Evolutionary conservation across 2,329 filamentous ascomycete species (phyloP).

Genomic region (Paraphaeosphaeria sporulosa): DNA sequence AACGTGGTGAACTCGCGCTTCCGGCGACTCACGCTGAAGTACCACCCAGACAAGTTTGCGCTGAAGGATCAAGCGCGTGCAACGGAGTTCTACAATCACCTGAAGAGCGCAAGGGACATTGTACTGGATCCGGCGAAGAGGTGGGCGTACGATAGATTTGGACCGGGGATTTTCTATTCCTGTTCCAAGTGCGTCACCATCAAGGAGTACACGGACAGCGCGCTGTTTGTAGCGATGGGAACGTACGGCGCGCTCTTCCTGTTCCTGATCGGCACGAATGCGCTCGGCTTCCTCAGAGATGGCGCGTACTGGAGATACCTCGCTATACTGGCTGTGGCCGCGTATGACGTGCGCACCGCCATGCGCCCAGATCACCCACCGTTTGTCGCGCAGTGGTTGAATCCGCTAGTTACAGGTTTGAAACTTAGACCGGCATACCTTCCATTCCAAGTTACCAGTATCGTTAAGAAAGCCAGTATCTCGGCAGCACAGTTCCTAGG

Average conservation of each 20-base stretch:
- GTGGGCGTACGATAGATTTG: slow-evolving; percentile 81
- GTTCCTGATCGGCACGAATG: slow-evolving; percentile 42
- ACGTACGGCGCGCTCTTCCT: slow-evolving; percentile 40
- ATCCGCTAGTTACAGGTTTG: slow-evolving; percentile 55
- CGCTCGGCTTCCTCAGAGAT: slow-evolving; percentile 44
- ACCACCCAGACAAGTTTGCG: slow-evolving; percentile 84
- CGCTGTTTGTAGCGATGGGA: slow-evolving; percentile 54
- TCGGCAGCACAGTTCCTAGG: slow-evolving; percentile 61
- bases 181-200: slow-evolving; percentile 68
- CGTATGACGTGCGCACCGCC: slow-evolving; percentile 65
- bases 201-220: slow-evolving; percentile 75
- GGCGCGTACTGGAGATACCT: slow-evolving; percentile 57
- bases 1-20: slow-evolving; percentile 84
- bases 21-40: slow-evolving; percentile 68
- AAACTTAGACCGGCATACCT: slow-evolving; percentile 68
- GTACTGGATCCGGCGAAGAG: slow-evolving; percentile 82
- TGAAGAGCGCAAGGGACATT: slow-evolving; percentile 86
- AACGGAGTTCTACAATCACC: slow-evolving; percentile 73
- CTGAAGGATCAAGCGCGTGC: slow-evolving; percentile 34
- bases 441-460: slow-evolving; percentile 82
- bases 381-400: slow-evolving; percentile 56
- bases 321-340: slow-evolving; percentile 61
- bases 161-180: slow-evolving; percentile 68
- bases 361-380: slow-evolving; percentile 59
- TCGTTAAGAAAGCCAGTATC: slow-evolving; percentile 78